Base-by-base conservation (phyloP, 2,329 filamentous ascomycete species). In the Nemania sp. region DNA sequence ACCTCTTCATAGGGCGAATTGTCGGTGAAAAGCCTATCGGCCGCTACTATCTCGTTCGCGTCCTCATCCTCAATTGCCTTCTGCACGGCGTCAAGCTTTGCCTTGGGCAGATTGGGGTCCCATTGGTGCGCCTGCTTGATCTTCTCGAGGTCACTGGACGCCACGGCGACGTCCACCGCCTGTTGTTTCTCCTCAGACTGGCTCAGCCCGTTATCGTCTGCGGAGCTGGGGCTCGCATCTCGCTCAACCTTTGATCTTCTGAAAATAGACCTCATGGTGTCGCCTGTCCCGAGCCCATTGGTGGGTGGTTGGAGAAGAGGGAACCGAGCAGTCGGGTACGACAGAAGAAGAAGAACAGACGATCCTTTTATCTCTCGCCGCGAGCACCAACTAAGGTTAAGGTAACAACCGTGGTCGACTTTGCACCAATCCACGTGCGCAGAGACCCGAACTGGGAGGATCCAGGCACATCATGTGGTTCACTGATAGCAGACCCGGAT, bases 1-100 rank as follows among this genome's bases (percentile, higher is more conserved):
- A 80, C 72, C 48, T 73, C 72, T 54, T 74, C 72, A 58, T 78
- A 78, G 0, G 77, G 76, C 12, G 76, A 78, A 61, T 77, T 63
- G 5, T 77, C 73, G 5, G 65, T 71, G 18, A 77, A 74, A 3
- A 74, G 57, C 13, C 67, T 57, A 32, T 76, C 74, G 3, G 67
- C 69, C 18, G 72, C 70, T 13, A 70, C 45, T 18, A 75, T 72
- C 18, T 75, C 72, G 15, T 69, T 67, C 5, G 66, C 45, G 29
- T 76, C 71, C 37, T 72, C 73, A 61, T 73, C 65, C 7, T 69
- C 62, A 11, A 76, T 51, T 6, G 71, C 73, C 32, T 70, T 67
- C 53, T 73, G 67, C 40, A 75, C 60, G 47, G 70, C 69, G 10
- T 74, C 71, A 25, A 73, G 60, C 62, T 74, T 75, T 46, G 72